Evolutionary conservation across 75 land plant genomes (phyloP), one percentile per base, ranked within the genome.

Genomic region (Gnetum montanum): DNA sequence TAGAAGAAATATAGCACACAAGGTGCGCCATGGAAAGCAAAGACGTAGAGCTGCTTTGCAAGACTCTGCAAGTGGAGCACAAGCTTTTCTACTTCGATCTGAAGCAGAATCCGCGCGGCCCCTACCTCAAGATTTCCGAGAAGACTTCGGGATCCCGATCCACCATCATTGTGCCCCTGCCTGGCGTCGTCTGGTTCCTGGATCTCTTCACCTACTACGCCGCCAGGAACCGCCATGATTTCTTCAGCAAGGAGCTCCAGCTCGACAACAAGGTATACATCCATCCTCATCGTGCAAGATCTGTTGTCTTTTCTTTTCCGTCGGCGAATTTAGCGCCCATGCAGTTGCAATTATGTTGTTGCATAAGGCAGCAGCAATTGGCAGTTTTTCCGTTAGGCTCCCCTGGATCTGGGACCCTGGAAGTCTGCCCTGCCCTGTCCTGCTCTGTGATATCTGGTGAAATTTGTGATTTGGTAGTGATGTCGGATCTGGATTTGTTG

Each of bases 31-130:
- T n/a, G n/a, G 48, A 46, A 26, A 46, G 24, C 24, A 72, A 59
- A 23, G 97, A 90, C 63, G 84, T 81, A 57, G 97, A 90, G 80
- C 67, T 90, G 34, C 45, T 87, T 47, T 75, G 69, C 46, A 90
- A 83, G 60, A 90, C 88, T 13, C 73, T 90, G 29, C 97, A 90
- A 69, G 88, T 90, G 34, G 97, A 90, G 65, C 93, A 90, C 77
- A 90, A 90, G 75, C 79, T 90, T 12, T 90, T 90, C 58, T 90
- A 90, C 73, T 90, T 90, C 56, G 97, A 90, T 54, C 84, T 90
- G 48, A 90, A 90, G 75, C 88, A 90, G 70, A 90, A 90, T 51
- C 94, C 94, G 0, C 74, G 94, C 1, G 97, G 97, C 2, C 62
- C 76, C 10, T 90, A 90, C 69, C 70, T 90, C 34, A 90, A 90